Evolutionary conservation across 805 yeast species (phyloP), one percentile per base, ranked within the genome.

Genomic region (Candida takata): DNA sequence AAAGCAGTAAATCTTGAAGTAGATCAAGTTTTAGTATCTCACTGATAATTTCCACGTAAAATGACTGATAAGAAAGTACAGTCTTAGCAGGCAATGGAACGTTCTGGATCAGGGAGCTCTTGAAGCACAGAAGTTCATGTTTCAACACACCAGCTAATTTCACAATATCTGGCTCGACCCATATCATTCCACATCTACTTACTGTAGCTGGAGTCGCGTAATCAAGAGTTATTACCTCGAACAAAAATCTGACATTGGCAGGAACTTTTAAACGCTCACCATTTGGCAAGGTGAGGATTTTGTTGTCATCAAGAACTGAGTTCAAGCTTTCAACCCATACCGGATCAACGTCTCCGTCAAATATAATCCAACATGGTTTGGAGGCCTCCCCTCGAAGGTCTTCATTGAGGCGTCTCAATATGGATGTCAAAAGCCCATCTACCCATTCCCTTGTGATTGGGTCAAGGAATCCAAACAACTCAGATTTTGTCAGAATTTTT

Each of bases 271-370:
- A 52, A 16, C 96, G 71, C 54, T 90, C 97, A 27, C 97, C 97
- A 51, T 77, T 86, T 0, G 97, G 92, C 8, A 90, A 62, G 0
- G 97, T 87, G 28, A 90, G 58, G 1, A 82, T 45, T 43, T 73
- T 77, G 58, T 87, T 90, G 46, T 90, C 97, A 58, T 90, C 97
- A 13, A 90, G 64, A 8, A 87, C 92, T 61, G 95, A 82, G 61
- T 90, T 90, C 44, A 90, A 62, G 37, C 82, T 81, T 49, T 90
- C 97, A 1, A 85, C 85, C 95, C 97, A 90, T 27, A 75, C 78
- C 0, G 97, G 97, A 52, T 90, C 97, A 24, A 90, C 73, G 48
- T 86, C 95, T 27, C 97, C 94, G 58, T 90, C 97, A 52, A 90
- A 83, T 0, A 88, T 69, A 40, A 90, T 69, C 92, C 95, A 87